These are phyloP conservation scores for Zymoseptoria tritici DNA, from an alignment of 2,329 filamentous ascomycete species.

Conservation along the genomic window DNA sequence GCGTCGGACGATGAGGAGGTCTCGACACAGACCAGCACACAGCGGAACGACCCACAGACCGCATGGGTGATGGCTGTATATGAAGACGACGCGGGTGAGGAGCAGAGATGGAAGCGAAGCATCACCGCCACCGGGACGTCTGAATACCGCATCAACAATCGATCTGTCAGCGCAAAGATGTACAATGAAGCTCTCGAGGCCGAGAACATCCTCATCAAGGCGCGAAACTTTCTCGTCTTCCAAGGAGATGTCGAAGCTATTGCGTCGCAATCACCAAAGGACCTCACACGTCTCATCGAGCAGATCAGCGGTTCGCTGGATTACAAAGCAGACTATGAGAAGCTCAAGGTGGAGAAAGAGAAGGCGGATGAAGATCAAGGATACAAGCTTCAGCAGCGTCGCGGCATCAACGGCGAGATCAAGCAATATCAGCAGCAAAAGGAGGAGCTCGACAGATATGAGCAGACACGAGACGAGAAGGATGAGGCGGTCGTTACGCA, in stretches of 20 bases:
- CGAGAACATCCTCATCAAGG: constrained; percentile 97
- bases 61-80: constrained; percentile 99
- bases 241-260: constrained; percentile 97
- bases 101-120: constrained; percentile 90
- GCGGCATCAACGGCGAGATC: constrained; percentile 95
- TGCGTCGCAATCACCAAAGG: constrained; percentile 87
- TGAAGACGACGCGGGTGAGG: constrained; percentile 90
- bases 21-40: constrained; percentile 55
- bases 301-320: constrained; percentile 96
- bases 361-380: constrained; percentile 82
- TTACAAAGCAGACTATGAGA: constrained; percentile 89
- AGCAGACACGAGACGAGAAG: constrained; percentile 80
- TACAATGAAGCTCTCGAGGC: constrained; percentile 89
- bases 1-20: constrained; percentile 39
- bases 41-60: constrained; percentile 72
- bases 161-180: constrained; percentile 75
- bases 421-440: constrained; percentile 98
- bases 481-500: constrained; percentile 89
- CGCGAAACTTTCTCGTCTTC: constrained; percentile 95
- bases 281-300: constrained; percentile 88
- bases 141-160: constrained; percentile 96
- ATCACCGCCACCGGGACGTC: constrained; percentile 84
- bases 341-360: constrained; percentile 76
- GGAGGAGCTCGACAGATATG: constrained; percentile 86
- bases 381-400: constrained; percentile 78